A percentile compares a stretch with the other conserved stretches of the same genome.
phyloP scores from a whole-genome alignment of 148 eudicot genomes.

The Rhododendron kiyosumense region DNA sequence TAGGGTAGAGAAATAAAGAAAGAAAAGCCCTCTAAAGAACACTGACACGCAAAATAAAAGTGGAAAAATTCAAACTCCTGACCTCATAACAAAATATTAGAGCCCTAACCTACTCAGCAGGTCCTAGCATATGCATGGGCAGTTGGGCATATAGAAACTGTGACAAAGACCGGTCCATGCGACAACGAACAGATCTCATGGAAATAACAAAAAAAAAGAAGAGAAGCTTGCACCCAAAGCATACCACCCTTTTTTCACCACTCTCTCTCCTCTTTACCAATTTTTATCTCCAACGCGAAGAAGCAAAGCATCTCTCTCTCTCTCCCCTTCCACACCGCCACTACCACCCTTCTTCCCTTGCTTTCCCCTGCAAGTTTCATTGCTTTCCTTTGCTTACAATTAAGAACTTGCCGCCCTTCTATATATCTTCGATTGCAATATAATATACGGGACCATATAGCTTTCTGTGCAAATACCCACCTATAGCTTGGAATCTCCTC shows the following conservation, averaged over 20 bases:
- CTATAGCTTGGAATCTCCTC: constrained; percentile 37
- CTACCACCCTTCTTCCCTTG: background rate
- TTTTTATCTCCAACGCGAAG: constrained; percentile 7
- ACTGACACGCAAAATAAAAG: too few species aligned
- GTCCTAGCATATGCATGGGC: background rate
- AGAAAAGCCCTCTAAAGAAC: too few species aligned
- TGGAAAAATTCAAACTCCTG: too few species aligned
- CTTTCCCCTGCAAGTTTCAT: constrained; percentile 49
- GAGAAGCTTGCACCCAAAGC: constrained; percentile 19
- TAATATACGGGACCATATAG: background rate
- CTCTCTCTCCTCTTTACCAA: background rate
- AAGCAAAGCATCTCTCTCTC: constrained; percentile 22
- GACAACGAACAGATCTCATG: background rate
- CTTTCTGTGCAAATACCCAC: constrained; percentile 18
- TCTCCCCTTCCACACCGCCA: background rate
- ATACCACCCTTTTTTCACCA: background rate
- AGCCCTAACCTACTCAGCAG: too few species aligned
- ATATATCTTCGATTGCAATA: background rate
- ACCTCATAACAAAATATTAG: too few species aligned
- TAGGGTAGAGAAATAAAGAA: too few species aligned
- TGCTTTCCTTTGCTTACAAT: constrained; percentile 78
- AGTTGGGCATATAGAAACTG: background rate
- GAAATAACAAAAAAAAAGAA: background rate
- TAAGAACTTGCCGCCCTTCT: constrained; percentile 33
- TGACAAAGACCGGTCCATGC: background rate